Evolutionary conservation across 2,329 filamentous ascomycete species (phyloP).

Genomic region (Penicillium sp.): DNA sequence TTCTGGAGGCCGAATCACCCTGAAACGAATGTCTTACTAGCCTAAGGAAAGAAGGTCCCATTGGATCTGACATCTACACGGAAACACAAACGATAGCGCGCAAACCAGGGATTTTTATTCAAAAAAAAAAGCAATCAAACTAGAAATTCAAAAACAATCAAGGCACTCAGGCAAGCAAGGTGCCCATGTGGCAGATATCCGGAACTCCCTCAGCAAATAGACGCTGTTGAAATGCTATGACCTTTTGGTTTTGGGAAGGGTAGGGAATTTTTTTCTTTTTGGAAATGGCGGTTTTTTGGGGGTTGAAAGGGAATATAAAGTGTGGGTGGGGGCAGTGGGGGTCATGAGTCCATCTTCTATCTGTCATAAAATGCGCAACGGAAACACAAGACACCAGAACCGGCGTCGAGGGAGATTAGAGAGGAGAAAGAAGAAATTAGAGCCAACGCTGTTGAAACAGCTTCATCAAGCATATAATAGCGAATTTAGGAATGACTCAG

Average conservation of each 20-base stretch:
- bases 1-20: too few species aligned
- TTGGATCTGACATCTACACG: too few species aligned
- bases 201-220: constrained; percentile 55
- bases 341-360: constrained; percentile 46
- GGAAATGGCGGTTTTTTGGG: constrained; percentile 21
- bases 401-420: not conserved
- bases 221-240: constrained; percentile 43
- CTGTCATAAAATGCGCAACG: constrained; percentile 26
- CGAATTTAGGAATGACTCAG: constrained; percentile 14
- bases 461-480: constrained; percentile 19
- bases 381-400: not conserved
- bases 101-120: constrained; percentile 12
- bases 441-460: constrained; percentile 14
- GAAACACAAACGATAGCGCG: constrained; percentile 15
- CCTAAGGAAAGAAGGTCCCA: too few species aligned
- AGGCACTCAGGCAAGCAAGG: constrained; percentile 17
- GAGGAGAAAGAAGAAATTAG: constrained; percentile 6
- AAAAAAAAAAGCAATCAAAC: constrained; percentile 28
- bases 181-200: constrained; percentile 68
- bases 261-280: constrained; percentile 53
- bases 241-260: too few species aligned
- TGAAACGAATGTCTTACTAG: too few species aligned
- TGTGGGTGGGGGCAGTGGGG: constrained; percentile 16
- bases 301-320: constrained; percentile 32
- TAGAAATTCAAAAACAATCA: constrained; percentile 31